phyloP scores from a whole-genome alignment of 2,329 filamentous ascomycete genomes.

The Podosphaera xanthii region DNA sequence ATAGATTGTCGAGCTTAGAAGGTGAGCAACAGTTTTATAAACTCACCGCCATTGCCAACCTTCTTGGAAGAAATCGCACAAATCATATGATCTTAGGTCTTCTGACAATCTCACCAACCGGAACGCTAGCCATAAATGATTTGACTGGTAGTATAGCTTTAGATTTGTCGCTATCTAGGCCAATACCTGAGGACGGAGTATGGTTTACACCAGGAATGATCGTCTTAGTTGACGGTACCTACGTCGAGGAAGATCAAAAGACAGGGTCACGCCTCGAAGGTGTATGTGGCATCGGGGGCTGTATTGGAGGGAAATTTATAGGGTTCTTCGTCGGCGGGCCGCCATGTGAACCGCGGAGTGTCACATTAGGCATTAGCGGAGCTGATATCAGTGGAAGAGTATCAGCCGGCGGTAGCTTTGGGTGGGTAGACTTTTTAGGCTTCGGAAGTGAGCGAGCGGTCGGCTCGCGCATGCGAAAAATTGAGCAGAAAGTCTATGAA shows the following conservation, averaged over 20 bases:
- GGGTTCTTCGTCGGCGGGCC: conserved; percentile 81
- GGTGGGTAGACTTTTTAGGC: conserved; percentile 92
- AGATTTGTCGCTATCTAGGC: conserved; percentile 57
- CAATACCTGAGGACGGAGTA: conserved; percentile 63
- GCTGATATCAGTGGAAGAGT: conserved; percentile 28
- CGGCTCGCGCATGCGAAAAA: conserved; percentile 58
- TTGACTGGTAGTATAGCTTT: conserved; percentile 70
- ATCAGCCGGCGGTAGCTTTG: conserved; percentile 60
- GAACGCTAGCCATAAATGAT: conserved; percentile 63
- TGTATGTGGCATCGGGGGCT: conserved; percentile 64
- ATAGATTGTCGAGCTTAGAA: conserved; percentile 31
- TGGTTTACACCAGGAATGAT: conserved; percentile 97
- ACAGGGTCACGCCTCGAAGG: conserved; percentile 48
- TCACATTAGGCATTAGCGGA: conserved; percentile 48
- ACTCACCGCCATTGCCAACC: conserved; percentile 62
- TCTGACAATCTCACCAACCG: conserved; percentile 58
- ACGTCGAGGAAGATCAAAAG: conserved; percentile 71
- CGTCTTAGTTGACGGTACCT: conserved; percentile 82
- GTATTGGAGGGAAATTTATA: conserved; percentile 77
- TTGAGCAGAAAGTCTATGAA: conserved; percentile 47
- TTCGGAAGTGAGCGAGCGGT: conserved; percentile 72
- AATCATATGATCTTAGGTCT: conserved; percentile 74
- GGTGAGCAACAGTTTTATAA: conserved; percentile 47
- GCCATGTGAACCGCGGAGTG: conserved; percentile 63
- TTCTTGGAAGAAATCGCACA: conserved; percentile 57